A percentile compares a stretch with the other conserved stretches of the same genome.
Conservation (phyloP, 2,329 filamentous ascomycete genomes). For the Ophiostoma ulmi region DNA sequence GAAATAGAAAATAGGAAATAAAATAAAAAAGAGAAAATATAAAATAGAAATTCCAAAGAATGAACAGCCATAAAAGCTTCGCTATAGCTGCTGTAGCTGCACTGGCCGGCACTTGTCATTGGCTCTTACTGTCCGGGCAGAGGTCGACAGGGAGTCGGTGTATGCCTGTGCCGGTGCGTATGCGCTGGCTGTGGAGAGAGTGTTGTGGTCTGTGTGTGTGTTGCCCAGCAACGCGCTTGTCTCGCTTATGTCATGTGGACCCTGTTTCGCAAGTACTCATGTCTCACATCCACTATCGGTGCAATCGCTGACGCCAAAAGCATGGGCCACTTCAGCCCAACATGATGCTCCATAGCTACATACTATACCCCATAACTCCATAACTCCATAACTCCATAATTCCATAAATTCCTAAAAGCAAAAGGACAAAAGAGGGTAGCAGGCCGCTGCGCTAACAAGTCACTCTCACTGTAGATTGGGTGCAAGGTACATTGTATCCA, state of each 20-base stretch:
- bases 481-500: neutral
- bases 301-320: too few species aligned
- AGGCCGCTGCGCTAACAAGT: conserved; percentile 5
- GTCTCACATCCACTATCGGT: too few species aligned
- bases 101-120: neutral
- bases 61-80: neutral
- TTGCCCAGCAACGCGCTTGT: neutral
- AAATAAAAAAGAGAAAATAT: neutral
- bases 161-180: neutral
- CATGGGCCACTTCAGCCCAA: too few species aligned
- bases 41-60: neutral
- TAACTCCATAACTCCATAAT: too few species aligned
- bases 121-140: neutral
- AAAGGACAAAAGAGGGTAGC: neutral
- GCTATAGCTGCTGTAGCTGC: conserved; percentile 3
- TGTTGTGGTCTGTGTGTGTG: neutral
- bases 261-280: neutral
- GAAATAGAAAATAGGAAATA: neutral
- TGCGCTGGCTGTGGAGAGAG: neutral
- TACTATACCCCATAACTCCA: too few species aligned
- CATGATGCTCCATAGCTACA: too few species aligned
- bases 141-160: neutral
- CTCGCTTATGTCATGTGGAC: neutral
- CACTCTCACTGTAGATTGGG: neutral
- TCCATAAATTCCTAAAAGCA: too few species aligned